Conservation (phyloP, 495 filamentous ascomycete genomes). For the Paragyromitra xinjiangensis region DNA sequence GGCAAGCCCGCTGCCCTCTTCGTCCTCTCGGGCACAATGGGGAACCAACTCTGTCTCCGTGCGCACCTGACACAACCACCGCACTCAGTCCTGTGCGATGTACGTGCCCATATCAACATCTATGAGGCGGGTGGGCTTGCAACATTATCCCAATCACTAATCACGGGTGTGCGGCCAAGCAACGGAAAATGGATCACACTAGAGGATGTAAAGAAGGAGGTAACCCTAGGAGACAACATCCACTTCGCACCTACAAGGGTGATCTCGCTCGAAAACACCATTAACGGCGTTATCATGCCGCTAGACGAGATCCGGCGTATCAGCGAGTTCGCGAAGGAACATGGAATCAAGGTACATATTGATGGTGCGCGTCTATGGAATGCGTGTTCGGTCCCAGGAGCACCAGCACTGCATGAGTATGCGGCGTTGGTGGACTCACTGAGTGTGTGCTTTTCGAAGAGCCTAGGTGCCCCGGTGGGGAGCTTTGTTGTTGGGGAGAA, state of each 20-base stretch:
- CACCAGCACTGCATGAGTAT: conserved; percentile 68
- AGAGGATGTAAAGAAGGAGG: conserved; percentile 72
- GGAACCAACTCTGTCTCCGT: conserved; percentile 78
- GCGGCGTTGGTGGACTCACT: conserved; percentile 79
- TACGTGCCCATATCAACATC: conserved; percentile 71
- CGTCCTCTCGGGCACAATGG: conserved; percentile 91
- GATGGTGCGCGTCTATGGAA: conserved; percentile 90
- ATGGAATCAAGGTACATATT: conserved; percentile 77
- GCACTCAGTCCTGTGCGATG: conserved; percentile 74
- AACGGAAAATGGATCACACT: conserved; percentile 80
- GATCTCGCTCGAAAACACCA: conserved; percentile 86
- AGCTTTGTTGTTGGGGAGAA: conserved; percentile 76
- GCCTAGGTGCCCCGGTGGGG: conserved; percentile 87
- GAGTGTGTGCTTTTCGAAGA: conserved; percentile 87
- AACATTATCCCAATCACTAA: conserved; percentile 67
- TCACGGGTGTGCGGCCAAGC: conserved; percentile 66
- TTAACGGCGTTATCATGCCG: conserved; percentile 80
- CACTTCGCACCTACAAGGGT: conserved; percentile 77
- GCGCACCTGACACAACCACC: conserved; percentile 75
- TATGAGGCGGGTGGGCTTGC: conserved; percentile 79
- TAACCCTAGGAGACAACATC: conserved; percentile 64
- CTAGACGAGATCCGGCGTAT: conserved; percentile 74
- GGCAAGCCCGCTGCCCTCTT: conserved; percentile 77
- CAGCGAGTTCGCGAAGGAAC: conserved; percentile 71
- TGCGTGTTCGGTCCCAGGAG: conserved; percentile 68